These are phyloP conservation scores for Suhomyces xylopsoci DNA, from an alignment of 805 yeast species.

Conservation along the genomic window DNA sequence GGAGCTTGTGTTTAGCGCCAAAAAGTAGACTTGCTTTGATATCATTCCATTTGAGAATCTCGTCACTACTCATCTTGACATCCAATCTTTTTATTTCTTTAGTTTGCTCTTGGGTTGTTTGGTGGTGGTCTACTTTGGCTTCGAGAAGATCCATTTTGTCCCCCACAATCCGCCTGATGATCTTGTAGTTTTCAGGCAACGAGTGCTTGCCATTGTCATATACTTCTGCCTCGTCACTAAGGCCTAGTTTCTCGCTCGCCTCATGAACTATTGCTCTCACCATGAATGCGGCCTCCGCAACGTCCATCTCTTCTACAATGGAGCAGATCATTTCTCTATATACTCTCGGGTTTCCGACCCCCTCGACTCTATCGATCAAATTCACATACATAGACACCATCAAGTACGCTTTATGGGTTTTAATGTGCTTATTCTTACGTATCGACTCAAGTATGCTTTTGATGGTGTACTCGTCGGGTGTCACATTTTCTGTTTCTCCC, in stretches of 20 bases:
- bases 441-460: conserved; percentile 6
- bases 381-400: conserved; percentile 6
- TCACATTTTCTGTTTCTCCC: neutral
- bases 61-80: neutral
- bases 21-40: neutral
- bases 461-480: conserved; percentile 5
- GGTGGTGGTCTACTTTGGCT: conserved; percentile 2
- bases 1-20: neutral
- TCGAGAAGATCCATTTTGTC: conserved; percentile 5
- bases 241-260: conserved; percentile 4
- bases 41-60: neutral
- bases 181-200: conserved; percentile 9
- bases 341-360: neutral
- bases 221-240: conserved; percentile 6
- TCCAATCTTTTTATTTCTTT: neutral
- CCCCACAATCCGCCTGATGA: conserved; percentile 6
- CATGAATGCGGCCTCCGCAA: neutral
- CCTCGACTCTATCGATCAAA: neutral
- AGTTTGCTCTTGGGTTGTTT: neutral
- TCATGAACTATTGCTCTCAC: conserved; percentile 9
- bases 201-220: conserved; percentile 4
- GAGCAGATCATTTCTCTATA: conserved; percentile 7
- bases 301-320: conserved; percentile 1
- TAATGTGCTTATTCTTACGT: conserved; percentile 3
- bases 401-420: neutral